These are phyloP conservation scores for Fusarium decemcellulare DNA, from an alignment of 2,329 filamentous ascomycete species.

Conservation along the genomic window DNA sequence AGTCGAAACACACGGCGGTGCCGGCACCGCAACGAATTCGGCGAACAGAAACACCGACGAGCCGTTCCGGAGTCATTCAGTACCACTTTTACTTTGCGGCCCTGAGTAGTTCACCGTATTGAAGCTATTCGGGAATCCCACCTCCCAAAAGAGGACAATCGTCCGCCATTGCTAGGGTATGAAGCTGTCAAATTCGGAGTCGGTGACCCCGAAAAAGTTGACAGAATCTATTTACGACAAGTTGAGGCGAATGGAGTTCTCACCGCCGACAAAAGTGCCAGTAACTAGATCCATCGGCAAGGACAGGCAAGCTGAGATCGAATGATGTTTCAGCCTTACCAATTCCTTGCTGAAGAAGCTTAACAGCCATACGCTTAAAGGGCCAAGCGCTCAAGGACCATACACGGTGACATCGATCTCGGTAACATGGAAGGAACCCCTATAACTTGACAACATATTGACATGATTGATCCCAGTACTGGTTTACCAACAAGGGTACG, in stretches of 20 bases:
- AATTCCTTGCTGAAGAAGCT: neutral
- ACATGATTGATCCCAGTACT: too few species aligned
- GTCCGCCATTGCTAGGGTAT: neutral
- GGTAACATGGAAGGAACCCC: neutral
- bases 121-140: neutral
- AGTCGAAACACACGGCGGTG: too few species aligned
- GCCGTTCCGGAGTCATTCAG: neutral
- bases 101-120: neutral
- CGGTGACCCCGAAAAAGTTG: neutral
- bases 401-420: neutral
- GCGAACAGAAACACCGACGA: neutral
- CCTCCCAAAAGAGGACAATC: neutral
- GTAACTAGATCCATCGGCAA: neutral
- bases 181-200: neutral
- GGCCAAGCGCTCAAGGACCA: too few species aligned
- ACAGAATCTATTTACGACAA: neutral
- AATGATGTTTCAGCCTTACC: conserved; percentile 2
- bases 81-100: neutral
- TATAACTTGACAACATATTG: neutral
- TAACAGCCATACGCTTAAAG: neutral
- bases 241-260: neutral
- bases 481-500: too few species aligned
- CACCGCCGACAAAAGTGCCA: neutral
- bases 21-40: too few species aligned
- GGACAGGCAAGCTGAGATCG: neutral